Base-by-base conservation (phyloP, 495 filamentous ascomycete species). In the Immersiella caudata region DNA sequence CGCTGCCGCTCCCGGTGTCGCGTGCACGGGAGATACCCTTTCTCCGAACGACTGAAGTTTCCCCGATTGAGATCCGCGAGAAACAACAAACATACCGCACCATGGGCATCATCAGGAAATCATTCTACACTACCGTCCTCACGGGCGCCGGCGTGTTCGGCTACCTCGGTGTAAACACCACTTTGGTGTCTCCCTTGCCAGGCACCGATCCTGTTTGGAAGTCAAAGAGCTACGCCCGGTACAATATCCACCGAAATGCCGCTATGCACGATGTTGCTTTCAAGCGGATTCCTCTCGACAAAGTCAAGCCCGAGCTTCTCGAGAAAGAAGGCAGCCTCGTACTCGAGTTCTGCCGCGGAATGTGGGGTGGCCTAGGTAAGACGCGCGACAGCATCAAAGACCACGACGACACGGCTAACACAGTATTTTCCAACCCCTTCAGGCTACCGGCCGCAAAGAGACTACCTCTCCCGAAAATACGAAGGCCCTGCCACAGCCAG, bases 311-410 rank as follows among this genome's bases (percentile, higher is more conserved):
- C 2, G 79, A 87, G 65, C 78, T 93, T 64, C 77, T 90, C 11
- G 81, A 89, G 76, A 81, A 84, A 71, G 78, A 88, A 72, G 82
- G 83, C 66, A 86, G 82, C 62, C 78, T 91, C 50, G 83, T 83
- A 8, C 80, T 87, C 65, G 85, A 85, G 58, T 90, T 91, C 67
- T 90, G 88, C 71, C 84, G 83, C 7, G 88, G 88, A 36, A 81
- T 90, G 33, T 91, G 87, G 87, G 80, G 87, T 63, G 88, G 88
- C 60, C 81, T 85, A 77, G 87, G 88, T 89, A 73, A 68, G 83
- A 79, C 14, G 22, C n/a, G 2, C 6, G 20, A 49, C 22, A 54
- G 46, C 40, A 14, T 46, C 40, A 46, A 49, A 25, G 22, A 21
- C 1, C 11, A 59, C n/a, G 27, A 16, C 27, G 59, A 25, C n/a